phyloP scores from a whole-genome alignment of 441 rosid genomes.

The Bruguiera hainesii region DNA sequence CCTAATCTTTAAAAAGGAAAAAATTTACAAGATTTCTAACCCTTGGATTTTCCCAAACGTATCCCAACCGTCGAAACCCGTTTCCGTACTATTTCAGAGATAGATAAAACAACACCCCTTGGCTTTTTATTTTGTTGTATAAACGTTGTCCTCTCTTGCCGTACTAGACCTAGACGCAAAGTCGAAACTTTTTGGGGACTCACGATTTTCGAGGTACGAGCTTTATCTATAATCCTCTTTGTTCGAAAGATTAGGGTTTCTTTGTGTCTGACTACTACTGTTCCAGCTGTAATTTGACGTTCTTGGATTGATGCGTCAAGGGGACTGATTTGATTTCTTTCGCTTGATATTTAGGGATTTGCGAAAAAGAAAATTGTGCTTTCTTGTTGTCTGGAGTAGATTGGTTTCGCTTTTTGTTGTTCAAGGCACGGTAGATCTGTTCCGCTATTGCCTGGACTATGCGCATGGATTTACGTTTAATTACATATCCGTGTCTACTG shows the following conservation, averaged over 20 bases:
- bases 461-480: no score
- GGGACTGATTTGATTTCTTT: background rate
- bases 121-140: no score
- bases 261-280: background rate
- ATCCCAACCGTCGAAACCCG: slow-evolving; percentile 10
- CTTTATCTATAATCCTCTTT: background rate
- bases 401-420: no score
- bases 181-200: background rate
- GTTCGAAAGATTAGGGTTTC: background rate
- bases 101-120: no score
- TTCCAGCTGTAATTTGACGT: background rate
- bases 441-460: no score
- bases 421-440: no score
- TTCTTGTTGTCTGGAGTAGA: no score
- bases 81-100: background rate
- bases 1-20: no score
- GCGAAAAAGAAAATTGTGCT: no score
- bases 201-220: background rate
- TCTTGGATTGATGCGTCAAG: background rate
- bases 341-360: no score
- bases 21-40: background rate
- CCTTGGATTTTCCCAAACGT: slow-evolving; percentile 7
- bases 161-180: background rate
- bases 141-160: background rate
- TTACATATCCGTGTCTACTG: no score